These are phyloP conservation scores for Sisymbrium altissimum DNA, from an alignment of 345 rosid species.

Conservation along the genomic window DNA sequence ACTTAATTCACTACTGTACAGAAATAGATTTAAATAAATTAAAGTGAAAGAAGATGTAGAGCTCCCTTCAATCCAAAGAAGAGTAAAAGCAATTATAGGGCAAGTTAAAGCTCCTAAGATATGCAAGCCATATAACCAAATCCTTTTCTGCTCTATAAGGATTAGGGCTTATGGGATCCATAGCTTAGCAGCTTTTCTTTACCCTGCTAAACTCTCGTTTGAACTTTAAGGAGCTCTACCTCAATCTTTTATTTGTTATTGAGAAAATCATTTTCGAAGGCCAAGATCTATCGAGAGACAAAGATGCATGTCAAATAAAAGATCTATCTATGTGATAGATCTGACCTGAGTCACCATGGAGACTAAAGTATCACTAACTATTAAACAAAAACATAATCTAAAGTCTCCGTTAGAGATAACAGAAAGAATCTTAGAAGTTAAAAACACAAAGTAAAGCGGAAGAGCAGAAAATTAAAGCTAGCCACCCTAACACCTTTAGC, in stretches of 20 bases:
- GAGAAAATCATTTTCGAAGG: neutral
- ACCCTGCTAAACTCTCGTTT: constrained; percentile 65
- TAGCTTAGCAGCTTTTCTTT: constrained; percentile 77
- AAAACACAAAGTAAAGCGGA: neutral
- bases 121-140: constrained; percentile 82
- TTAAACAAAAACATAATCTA: neutral
- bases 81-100: constrained; percentile 43
- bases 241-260: neutral
- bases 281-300: neutral
- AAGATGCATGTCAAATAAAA: neutral
- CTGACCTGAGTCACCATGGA: neutral
- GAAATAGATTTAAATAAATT: neutral
- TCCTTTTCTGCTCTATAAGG: constrained; percentile 24
- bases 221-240: constrained; percentile 93
- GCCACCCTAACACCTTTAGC: neutral
- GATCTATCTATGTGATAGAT: constrained; percentile 1
- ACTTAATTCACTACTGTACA: neutral
- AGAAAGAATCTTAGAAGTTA: neutral
- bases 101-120: constrained; percentile 73
- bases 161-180: constrained; percentile 79
- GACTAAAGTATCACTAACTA: neutral
- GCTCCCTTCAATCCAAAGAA: constrained; percentile 99
- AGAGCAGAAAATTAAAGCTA: neutral
- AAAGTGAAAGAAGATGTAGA: constrained; percentile 42
- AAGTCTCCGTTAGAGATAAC: neutral